phyloP scores from a whole-genome alignment of 768 basidiomycete species.

The Cubamyces sp. region DNA sequence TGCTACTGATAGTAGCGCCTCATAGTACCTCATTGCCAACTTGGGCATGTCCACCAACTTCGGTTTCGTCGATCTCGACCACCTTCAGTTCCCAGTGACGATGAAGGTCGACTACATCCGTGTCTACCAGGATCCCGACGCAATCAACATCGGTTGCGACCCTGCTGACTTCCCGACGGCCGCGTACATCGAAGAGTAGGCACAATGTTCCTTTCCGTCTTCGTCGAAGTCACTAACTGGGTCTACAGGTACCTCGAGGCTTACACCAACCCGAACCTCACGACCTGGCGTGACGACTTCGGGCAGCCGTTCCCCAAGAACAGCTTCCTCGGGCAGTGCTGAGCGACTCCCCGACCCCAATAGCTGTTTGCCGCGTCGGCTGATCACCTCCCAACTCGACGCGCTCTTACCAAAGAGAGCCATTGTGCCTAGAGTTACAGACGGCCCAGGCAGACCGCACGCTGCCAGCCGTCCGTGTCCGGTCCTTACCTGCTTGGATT shows the following conservation, averaged over 20 bases:
- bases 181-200: slow-evolving; percentile 76
- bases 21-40: slow-evolving; percentile 59
- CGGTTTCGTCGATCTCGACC: slow-evolving; percentile 57
- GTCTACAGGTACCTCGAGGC: slow-evolving; percentile 62
- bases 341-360: slow-evolving; percentile 8
- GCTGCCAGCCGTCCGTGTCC: slow-evolving; percentile 8
- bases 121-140: slow-evolving; percentile 63
- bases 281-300: slow-evolving; percentile 52
- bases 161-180: slow-evolving; percentile 75
- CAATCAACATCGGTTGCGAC: slow-evolving; percentile 66
- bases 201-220: not conserved
- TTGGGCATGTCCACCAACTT: slow-evolving; percentile 68
- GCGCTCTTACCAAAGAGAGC: not conserved
- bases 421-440: slow-evolving; percentile 6
- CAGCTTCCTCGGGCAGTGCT: slow-evolving; percentile 49
- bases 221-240: not conserved
- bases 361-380: not conserved
- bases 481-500: slow-evolving; percentile 13
- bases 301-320: slow-evolving; percentile 56
- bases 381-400: not conserved
- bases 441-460: not conserved
- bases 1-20: not conserved
- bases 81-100: slow-evolving; percentile 53
- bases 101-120: slow-evolving; percentile 87
- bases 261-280: slow-evolving; percentile 69